Evolutionary conservation across 495 filamentous ascomycete genomes (phyloP), one percentile per base, ranked within the genome.

Genomic region (Ascodesmis nigricans): DNA sequence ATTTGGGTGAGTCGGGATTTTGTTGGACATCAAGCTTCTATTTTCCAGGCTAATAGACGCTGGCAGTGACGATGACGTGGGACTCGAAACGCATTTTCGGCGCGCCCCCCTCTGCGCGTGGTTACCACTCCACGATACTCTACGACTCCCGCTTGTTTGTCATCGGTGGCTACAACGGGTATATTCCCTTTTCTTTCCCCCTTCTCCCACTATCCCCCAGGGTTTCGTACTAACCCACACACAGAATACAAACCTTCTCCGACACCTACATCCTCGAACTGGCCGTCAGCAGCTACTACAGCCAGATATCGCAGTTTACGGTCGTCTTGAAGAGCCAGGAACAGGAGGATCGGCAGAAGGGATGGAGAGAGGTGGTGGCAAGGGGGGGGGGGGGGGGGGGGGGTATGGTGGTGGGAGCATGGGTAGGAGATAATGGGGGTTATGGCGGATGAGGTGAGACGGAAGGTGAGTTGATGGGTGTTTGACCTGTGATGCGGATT

Each of bases 21-120:
- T n/a, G n/a, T n/a, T n/a, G n/a, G n/a, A n/a, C 24, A 27, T n/a
- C 10, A 27, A 27, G 14, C 24, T 27, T 27, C 10, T 9, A 27
- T n/a, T 9, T n/a, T 27, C 24, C 10, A 27, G 24, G 24, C 24
- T 27, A 27, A 27, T 17, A 31, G n/a, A n/a, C n/a, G n/a, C n/a
- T n/a, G n/a, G n/a, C 23, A 52, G 69, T 73, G 23, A 74, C 69
- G 20, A 74, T 74, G 69, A 58, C 64, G 19, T 74, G 69, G 69
- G 69, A 74, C 39, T 60, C 55, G 48, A 56, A 69, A 30, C 62
- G 55, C 31, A 64, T 73, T 14, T 73, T 73, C 48, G 69, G 69
- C n/a, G 49, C 62, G 28, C 61, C 65, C 4, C 70, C 69, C 1
- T 67, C 55, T 52, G 64, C 66, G 7, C 48, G 69, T 20, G 69